Conservation (phyloP, 129 eudicot genomes). For the Artemisia argyi region DNA sequence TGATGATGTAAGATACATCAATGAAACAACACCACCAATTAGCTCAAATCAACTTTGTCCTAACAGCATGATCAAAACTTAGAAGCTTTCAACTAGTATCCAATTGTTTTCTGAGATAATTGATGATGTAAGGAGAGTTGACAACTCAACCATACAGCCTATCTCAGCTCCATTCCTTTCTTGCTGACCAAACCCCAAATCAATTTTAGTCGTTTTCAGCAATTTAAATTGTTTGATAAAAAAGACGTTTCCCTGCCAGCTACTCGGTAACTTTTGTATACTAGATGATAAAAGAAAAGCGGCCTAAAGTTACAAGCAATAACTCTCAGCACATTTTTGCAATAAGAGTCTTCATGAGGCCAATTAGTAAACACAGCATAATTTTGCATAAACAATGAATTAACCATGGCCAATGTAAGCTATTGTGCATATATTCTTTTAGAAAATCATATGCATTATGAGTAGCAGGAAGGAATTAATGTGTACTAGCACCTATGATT, state of each 20-base stretch:
- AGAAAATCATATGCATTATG: not conserved
- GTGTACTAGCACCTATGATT: slow-evolving; percentile 15
- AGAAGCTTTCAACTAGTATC: not conserved
- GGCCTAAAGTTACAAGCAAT: too few species aligned
- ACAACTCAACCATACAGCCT: not conserved
- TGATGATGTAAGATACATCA: not conserved
- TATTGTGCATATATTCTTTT: not conserved
- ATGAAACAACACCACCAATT: not conserved
- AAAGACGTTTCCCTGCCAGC: not conserved
- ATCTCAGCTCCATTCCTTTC: not conserved
- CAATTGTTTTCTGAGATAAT: not conserved
- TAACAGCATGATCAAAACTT: not conserved
- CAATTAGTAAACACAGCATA: too few species aligned
- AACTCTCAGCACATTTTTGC: too few species aligned
- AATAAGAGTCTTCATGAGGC: too few species aligned
- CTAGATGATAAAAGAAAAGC: not conserved
- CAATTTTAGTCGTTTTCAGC: not conserved
- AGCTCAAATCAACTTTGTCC: slow-evolving; percentile 10
- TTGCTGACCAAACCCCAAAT: not conserved
- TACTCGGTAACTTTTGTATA: not conserved
- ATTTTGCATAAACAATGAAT: too few species aligned
- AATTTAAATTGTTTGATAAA: not conserved
- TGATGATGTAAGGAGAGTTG: not conserved
- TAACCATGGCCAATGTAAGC: too few species aligned
- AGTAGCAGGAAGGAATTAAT: not conserved